Evolutionary conservation across 345 rosid genomes (phyloP).

Genomic region (Eucalyptus brandiana): DNA sequence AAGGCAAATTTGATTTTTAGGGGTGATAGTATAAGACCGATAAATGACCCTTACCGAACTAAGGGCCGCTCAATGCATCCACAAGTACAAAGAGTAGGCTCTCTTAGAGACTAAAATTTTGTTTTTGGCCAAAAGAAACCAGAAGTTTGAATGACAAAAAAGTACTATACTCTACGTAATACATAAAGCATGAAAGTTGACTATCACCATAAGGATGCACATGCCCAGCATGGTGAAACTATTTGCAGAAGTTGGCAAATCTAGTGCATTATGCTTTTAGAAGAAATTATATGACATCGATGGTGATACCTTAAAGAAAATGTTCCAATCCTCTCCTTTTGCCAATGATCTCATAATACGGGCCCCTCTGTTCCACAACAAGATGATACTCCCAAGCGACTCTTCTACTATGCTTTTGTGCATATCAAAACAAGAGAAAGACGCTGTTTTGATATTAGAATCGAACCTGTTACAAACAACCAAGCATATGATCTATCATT

Average conservation of each 20-base stretch:
- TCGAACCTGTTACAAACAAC: conserved; percentile 40
- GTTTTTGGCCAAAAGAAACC: background rate
- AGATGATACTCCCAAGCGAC: conserved; percentile 22
- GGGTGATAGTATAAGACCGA: background rate
- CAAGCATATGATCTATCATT: background rate
- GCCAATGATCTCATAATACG: conserved; percentile 22
- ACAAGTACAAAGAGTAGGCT: background rate
- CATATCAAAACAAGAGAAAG: conserved; percentile 42
- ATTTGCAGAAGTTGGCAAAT: background rate
- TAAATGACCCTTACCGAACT: background rate
- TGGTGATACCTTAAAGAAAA: background rate
- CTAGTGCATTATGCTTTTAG: background rate
- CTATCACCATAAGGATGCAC: background rate
- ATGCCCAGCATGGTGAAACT: background rate
- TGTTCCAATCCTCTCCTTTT: conserved; percentile 53
- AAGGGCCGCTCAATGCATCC: background rate
- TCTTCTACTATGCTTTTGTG: conserved; percentile 33
- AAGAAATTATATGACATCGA: background rate
- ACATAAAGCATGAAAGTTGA: background rate
- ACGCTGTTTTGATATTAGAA: conserved; percentile 26
- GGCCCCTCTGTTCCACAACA: conserved; percentile 46
- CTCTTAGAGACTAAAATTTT: background rate
- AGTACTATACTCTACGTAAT: background rate
- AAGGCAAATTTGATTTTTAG: background rate
- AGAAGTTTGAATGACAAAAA: background rate